Conservation (phyloP, 768 basidiomycete genomes). For the Mycena metata region DNA sequence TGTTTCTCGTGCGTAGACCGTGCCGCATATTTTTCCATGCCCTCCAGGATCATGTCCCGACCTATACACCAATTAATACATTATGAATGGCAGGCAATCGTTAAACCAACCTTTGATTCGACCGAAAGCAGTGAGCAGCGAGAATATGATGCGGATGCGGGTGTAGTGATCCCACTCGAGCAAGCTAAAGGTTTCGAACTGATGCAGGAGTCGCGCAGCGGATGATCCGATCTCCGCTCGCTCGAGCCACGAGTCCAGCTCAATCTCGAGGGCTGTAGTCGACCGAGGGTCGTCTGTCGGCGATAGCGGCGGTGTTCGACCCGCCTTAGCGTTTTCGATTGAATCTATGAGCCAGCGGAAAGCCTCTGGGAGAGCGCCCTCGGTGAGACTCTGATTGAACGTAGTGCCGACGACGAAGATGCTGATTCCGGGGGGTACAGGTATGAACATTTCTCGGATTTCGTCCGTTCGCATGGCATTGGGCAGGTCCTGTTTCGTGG, state of each 20-base stretch:
- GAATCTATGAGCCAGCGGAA: conserved; percentile 56
- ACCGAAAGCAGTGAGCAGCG: conserved; percentile 56
- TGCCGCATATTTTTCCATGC: conserved; percentile 55
- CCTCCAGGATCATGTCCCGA: conserved; percentile 59
- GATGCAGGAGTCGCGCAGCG: conserved; percentile 49
- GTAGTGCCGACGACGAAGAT: conserved; percentile 47
- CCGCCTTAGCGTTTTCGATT: conserved; percentile 43
- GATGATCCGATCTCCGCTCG: conserved; percentile 48
- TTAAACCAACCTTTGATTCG: conserved; percentile 54
- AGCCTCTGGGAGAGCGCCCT: conserved; percentile 51
- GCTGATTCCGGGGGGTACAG: conserved; percentile 45
- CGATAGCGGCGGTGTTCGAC: conserved; percentile 16
- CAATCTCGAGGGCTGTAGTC: conserved; percentile 35
- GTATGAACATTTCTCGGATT: conserved; percentile 51
- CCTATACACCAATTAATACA: conserved; percentile 38
- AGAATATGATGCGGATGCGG: conserved; percentile 59
- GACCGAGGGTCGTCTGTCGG: conserved; percentile 29
- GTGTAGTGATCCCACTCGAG: conserved; percentile 65
- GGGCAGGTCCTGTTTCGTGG: conserved; percentile 74
- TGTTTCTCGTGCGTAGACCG: conserved; percentile 55
- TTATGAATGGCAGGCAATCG: not conserved
- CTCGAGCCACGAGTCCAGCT: conserved; percentile 53
- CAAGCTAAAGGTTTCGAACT: conserved; percentile 51
- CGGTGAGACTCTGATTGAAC: conserved; percentile 37
- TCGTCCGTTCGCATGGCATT: conserved; percentile 63